phyloP scores from a whole-genome alignment of 208 protist genomes.

The Herpetomonas tarakana region DNA sequence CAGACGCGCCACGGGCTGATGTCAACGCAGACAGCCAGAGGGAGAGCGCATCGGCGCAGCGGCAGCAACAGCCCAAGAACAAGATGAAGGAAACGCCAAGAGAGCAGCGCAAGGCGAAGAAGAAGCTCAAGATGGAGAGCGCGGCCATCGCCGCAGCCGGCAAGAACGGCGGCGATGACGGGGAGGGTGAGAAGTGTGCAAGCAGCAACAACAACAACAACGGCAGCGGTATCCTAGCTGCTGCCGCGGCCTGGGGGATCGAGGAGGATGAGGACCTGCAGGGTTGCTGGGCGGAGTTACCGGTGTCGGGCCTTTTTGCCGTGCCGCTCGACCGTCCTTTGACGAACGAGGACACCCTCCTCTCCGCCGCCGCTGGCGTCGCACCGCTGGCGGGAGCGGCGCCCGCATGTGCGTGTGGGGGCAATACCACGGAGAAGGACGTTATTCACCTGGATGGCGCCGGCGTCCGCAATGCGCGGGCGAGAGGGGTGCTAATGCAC shows the following conservation, averaged over 20 bases:
- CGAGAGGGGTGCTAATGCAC: constrained; percentile 34
- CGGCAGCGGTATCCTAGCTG: too few species aligned
- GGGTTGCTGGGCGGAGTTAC: constrained; percentile 65
- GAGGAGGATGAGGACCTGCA: not conserved
- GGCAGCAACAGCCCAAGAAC: too few species aligned
- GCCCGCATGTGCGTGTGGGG: too few species aligned
- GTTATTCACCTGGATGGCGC: not conserved
- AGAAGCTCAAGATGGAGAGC: not conserved
- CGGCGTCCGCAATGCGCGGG: not conserved
- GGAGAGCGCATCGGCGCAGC: too few species aligned
- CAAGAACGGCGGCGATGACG: not conserved
- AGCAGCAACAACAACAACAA: not conserved
- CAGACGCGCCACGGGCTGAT: too few species aligned
- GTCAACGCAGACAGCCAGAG: too few species aligned
- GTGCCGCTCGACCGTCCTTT: constrained; percentile 44
- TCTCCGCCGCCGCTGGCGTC: not conserved
- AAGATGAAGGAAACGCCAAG: too few species aligned
- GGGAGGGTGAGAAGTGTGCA: not conserved
- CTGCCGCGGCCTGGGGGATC: too few species aligned
- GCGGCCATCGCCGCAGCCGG: not conserved
- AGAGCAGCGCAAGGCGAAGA: not conserved
- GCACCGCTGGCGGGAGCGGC: too few species aligned
- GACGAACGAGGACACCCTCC: constrained; percentile 14
- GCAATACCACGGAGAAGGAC: too few species aligned
- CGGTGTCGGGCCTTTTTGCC: constrained; percentile 56